These are phyloP conservation scores for Verticillium nubilum DNA, from an alignment of 2,329 filamentous ascomycete species.

Conservation along the genomic window DNA sequence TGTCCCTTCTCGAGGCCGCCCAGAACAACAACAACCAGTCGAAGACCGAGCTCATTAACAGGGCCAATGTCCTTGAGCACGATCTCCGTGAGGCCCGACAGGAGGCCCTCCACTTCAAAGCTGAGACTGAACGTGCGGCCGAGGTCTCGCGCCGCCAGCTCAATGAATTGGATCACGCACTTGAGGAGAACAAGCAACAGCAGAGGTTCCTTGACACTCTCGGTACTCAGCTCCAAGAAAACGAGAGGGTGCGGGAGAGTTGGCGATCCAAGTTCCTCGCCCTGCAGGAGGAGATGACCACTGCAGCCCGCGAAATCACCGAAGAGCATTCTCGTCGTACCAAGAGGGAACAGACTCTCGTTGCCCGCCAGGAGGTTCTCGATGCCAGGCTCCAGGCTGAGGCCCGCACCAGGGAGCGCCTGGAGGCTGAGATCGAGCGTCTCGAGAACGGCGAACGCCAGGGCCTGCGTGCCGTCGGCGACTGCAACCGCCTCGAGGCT, in stretches of 20 bases:
- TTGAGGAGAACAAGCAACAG: slow-evolving; percentile 65
- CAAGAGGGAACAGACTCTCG: slow-evolving; percentile 71
- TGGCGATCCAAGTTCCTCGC: slow-evolving; percentile 81
- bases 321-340: slow-evolving; percentile 76
- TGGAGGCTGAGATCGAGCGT: slow-evolving; percentile 62
- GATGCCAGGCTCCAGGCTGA: slow-evolving; percentile 73
- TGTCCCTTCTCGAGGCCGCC: slow-evolving; percentile 63
- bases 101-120: slow-evolving; percentile 55
- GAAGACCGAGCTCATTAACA: slow-evolving; percentile 50
- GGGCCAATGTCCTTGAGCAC: slow-evolving; percentile 45
- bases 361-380: slow-evolving; percentile 74
- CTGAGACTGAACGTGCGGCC: slow-evolving; percentile 54
- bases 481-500: slow-evolving; percentile 54
- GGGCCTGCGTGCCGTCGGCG: slow-evolving; percentile 57
- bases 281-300: slow-evolving; percentile 81
- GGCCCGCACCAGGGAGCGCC: slow-evolving; percentile 60
- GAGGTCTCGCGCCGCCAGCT: slow-evolving; percentile 44
- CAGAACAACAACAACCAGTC: slow-evolving; percentile 51
- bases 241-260: slow-evolving; percentile 73
- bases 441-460: slow-evolving; percentile 59
- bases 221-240: slow-evolving; percentile 76
- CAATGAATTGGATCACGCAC: slow-evolving; percentile 40
- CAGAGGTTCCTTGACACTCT: slow-evolving; percentile 69
- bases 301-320: slow-evolving; percentile 71
- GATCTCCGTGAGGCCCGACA: slow-evolving; percentile 51